Evolutionary conservation across 2,329 filamentous ascomycete genomes (phyloP), one percentile per base, ranked within the genome.

Genomic region (Alternaria novae-zelandiae): DNA sequence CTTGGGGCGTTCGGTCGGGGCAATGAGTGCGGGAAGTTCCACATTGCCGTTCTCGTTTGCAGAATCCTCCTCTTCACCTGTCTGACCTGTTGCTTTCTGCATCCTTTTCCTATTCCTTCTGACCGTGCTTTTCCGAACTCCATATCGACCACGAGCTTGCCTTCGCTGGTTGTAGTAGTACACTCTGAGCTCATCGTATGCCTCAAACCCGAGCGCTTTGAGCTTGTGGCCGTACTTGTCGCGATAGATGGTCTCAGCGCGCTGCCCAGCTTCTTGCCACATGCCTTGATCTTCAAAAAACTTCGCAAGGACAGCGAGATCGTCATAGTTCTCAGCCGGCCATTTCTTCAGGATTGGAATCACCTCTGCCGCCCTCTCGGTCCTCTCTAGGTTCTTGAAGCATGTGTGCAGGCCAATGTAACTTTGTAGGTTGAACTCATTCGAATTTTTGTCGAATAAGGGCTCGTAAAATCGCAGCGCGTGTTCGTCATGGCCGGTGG

Each of bases 231-330:
- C 65, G 49, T 77, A 81, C n/a, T 85, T 85, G 54, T 94, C 87
- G 63, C 91, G 89, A 62, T 94, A 87, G 1, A 94, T 94, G 72
- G 93, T 89, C 72, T 94, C 91, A 21, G 70, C 78, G 54, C 75
- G 72, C 43, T 73, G 65, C 61, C 72, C 69, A 36, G 78, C 76
- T 51, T 76, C 75, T 87, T 89, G 80, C 90, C 88, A 66, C 89
- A 89, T 47, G 87, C 86, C 66, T 86, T 88, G 67, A 64, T 78
- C 76, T 76, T 96, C 93, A 74, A 96, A 97, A 78, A 97, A 88
- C 72, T 91, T 94, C 12, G 93, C 93, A 10, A 97, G 84, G 71
- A 93, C 88, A 28, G 92, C 88, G 43, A 93, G 90, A 43, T 93
- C 92, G 65, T 94, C 90, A 51, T 95, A 89, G 61, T 91, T 89